Evolutionary conservation across 495 filamentous ascomycete genomes (phyloP), one percentile per base, ranked within the genome.

Genomic region (Friedmanniomyces endolithicus): DNA sequence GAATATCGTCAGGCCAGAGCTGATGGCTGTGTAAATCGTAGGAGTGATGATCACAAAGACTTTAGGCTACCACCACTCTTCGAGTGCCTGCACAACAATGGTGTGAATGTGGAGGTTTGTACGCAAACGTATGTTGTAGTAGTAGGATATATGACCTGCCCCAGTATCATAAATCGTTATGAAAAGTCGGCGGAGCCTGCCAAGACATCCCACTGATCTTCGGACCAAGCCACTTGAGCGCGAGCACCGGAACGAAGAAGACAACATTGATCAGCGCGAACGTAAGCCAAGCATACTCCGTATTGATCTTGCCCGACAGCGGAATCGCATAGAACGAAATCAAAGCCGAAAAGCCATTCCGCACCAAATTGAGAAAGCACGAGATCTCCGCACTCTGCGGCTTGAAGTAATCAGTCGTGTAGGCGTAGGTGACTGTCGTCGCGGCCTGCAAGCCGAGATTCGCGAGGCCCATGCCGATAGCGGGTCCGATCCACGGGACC

Each of bases 391-490:
- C 19, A 11, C 52, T 41, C 37, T 61, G 58, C 35, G 53, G 54
- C 39, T 61, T 57, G 48, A 44, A 57, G 20, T 48, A 52, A 11
- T 60, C 52, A 12, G 35, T 60, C 6, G 44, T 46, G 40, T 69
- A 69, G 11, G 67, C 60, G 51, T 69, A 69, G 2, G 63, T 55
- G 11, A 63, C 57, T 0, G 68, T 69, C 12, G 63, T 69, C 22
- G 52, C 58, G 20, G 67, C 62, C 59, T 70, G 67, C 6, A 68
- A 53, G 7, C 68, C 68, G 1, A 65, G 50, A 44, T 62, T 65
- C 19, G 67, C 57, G 23, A 67, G 59, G 12, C 60, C 67, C 37
- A 70, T 66, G 19, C 68, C 67, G 43, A 70, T 53, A 11, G 62
- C 65, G 12, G 48, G 37, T 14, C 47, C 58, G 12, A 54, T 50